Conservation (phyloP, 768 basidiomycete species). For the Saitozyma sp. region DNA sequence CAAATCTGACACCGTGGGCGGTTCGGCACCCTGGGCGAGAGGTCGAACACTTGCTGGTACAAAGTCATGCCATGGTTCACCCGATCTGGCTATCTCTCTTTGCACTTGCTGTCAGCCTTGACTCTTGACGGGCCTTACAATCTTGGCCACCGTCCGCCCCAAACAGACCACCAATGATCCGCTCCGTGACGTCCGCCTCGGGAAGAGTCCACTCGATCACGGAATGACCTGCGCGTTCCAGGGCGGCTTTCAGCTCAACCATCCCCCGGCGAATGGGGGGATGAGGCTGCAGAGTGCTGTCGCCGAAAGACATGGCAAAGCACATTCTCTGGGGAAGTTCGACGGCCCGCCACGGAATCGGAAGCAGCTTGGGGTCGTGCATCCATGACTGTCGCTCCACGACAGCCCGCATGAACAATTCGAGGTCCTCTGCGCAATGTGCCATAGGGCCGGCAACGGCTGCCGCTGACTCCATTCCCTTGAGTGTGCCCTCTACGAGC, state of each 20-base stretch:
- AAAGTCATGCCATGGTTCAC: slow-evolving; percentile 22
- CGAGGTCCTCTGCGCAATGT: slow-evolving; percentile 13
- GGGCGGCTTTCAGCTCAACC: slow-evolving; percentile 16
- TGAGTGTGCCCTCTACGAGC: no score
- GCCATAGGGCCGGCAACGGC: slow-evolving; percentile 42
- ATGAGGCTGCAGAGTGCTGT: slow-evolving; percentile 31
- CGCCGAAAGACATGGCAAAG: slow-evolving; percentile 35
- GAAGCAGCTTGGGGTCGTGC: slow-evolving; percentile 29
- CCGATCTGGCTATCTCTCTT: slow-evolving; percentile 12
- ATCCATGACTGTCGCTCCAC: slow-evolving; percentile 30
- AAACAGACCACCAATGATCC: no score
- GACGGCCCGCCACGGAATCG: slow-evolving; percentile 38
- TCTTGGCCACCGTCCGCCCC: slow-evolving; percentile 3
- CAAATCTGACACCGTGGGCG: slow-evolving; percentile 20
- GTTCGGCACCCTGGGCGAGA: slow-evolving; percentile 12
- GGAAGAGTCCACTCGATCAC: slow-evolving; percentile 36
- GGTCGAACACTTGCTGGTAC: slow-evolving; percentile 18
- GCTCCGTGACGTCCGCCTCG: slow-evolving; percentile 62
- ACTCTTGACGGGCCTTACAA: slow-evolving; percentile 23
- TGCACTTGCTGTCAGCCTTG: slow-evolving; percentile 33
- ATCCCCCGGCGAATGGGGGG: slow-evolving; percentile 32
- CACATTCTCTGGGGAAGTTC: slow-evolving; percentile 23
- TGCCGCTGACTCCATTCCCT: slow-evolving; percentile 24
- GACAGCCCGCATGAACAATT: slow-evolving; percentile 30
- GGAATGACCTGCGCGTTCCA: slow-evolving; percentile 36